Evolutionary conservation across 2,329 filamentous ascomycete species (phyloP).

Genomic region (Verticillium dahliae): DNA sequence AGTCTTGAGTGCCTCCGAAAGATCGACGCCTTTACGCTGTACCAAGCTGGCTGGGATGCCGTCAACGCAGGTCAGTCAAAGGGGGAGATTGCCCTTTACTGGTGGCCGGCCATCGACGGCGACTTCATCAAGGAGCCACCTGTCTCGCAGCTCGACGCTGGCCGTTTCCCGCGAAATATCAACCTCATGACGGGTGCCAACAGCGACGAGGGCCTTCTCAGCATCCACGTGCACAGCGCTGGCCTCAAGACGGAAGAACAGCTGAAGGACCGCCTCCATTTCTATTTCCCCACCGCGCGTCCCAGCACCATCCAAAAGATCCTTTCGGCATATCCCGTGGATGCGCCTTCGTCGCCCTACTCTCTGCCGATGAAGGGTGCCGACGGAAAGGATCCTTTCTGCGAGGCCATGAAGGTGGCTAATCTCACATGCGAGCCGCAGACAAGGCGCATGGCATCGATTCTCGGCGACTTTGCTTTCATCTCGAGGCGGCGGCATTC

Average conservation of each 20-base stretch:
- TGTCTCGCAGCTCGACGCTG: conserved; percentile 1
- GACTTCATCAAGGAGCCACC: conserved; percentile 2
- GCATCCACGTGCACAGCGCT: not conserved
- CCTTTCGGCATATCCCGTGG: conserved; percentile 8
- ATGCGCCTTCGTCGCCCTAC: conserved; percentile 8
- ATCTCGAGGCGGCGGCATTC: conserved; percentile 5
- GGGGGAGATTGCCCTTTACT: not conserved
- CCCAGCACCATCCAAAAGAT: conserved; percentile 6
- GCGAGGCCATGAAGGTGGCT: conserved; percentile 5
- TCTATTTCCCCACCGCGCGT: conserved; percentile 4
- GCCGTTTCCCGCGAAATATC: not conserved
- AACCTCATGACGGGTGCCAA: conserved; percentile 4
- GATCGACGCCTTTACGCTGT: not conserved
- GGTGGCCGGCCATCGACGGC: conserved; percentile 5
- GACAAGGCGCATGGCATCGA: conserved; percentile 10
- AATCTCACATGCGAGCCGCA: conserved; percentile 9
- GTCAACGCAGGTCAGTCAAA: not conserved
- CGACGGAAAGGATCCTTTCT: conserved; percentile 4
- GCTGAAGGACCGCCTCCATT: not conserved
- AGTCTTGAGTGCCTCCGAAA: conserved; percentile 5
- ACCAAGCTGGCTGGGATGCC: not conserved
- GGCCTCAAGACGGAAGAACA: conserved; percentile 7
- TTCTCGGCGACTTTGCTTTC: conserved; percentile 9
- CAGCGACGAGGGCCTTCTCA: conserved; percentile 4
- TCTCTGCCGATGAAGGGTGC: conserved; percentile 5